Evolutionary conservation across 345 rosid genomes (phyloP).

Genomic region (Mallotus nudiflorus): DNA sequence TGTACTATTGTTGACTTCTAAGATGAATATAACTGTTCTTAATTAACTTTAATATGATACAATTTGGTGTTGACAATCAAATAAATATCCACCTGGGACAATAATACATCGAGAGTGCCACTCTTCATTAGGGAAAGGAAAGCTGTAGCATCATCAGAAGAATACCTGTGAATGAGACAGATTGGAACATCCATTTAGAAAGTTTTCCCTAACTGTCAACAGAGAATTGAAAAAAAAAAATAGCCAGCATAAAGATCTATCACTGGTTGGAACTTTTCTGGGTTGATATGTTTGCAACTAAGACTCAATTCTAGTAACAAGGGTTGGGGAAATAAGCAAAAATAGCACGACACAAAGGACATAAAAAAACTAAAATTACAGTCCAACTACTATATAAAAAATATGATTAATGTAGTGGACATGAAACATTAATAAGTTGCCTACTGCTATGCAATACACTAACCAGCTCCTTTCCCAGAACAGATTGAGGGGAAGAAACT

Average conservation of each 20-base stretch:
- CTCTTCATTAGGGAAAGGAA: slow-evolving; percentile 46
- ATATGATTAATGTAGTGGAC: not conserved
- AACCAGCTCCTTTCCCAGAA: no score
- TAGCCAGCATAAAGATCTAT: not conserved
- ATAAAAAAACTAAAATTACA: not conserved
- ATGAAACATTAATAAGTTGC: not conserved
- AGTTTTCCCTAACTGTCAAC: not conserved
- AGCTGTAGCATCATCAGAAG: slow-evolving; percentile 33
- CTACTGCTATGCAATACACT: not conserved
- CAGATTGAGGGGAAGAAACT: no score
- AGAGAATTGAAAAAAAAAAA: not conserved
- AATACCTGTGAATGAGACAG: slow-evolving; percentile 31
- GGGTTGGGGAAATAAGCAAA: not conserved
- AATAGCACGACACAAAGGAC: not conserved
- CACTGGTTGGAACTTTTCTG: not conserved
- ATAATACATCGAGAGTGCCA: slow-evolving; percentile 44
- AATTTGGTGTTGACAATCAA: not conserved
- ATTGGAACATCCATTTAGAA: slow-evolving; percentile 11
- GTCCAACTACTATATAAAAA: not conserved
- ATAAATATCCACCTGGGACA: slow-evolving; percentile 46
- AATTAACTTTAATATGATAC: not conserved
- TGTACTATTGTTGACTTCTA: not conserved
- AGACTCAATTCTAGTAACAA: not conserved
- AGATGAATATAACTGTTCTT: no score
- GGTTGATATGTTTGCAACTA: not conserved